Evolutionary conservation across 2,329 filamentous ascomycete species (phyloP), one percentile per base, ranked within the genome.

Genomic region (Arthrobotrys sphaeroides): DNA sequence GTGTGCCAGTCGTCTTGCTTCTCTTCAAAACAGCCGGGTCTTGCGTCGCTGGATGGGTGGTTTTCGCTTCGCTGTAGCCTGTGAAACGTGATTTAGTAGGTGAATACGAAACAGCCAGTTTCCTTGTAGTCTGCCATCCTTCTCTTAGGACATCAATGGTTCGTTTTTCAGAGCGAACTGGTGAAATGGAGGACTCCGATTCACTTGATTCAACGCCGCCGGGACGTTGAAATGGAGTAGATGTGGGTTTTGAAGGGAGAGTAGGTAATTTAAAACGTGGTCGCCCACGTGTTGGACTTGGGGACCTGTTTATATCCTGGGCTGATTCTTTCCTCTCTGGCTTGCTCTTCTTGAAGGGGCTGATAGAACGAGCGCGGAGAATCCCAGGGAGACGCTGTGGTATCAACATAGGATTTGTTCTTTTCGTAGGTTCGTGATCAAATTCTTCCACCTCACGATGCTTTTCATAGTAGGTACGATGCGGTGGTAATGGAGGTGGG

Each of bases 261-360:
- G 18, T 45, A 7, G 55, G 43, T 60, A 26, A 12, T 47, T 38
- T 53, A 2, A 75, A 65, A 18, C 20, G 59, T 20, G 64, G 38
- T 31, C 72, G 57, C 64, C 72, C 72, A 13, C 72, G 72, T 64
- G 72, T 75, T 75, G 72, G 72, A 75, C 72, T 75, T 24, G 72
- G 72, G 18, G 72, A 69, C 43, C 33, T 38, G 9, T 51, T 43
- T 24, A 51, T 61, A 10, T 55, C 24, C 38, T 38, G 16, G 2
- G 2, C 4, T 24, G 51, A 55, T 10, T 18, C 51, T 42, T 49
- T 36, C 18, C 28, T 40, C 31, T 38, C 51, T 16, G 38, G 31
- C 18, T 12, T 28, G 16, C 31, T 61, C 26, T 62, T 70, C 45
- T 55, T 61, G 1, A n/a, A 20, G 12, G 43, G 53, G 13, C 28